A percentile compares a stretch with the other conserved stretches of the same genome.
These are phyloP conservation scores for Geotrichum carabidarum DNA, from an alignment of 1,139 yeast genomes.

Conservation along the genomic window DNA sequence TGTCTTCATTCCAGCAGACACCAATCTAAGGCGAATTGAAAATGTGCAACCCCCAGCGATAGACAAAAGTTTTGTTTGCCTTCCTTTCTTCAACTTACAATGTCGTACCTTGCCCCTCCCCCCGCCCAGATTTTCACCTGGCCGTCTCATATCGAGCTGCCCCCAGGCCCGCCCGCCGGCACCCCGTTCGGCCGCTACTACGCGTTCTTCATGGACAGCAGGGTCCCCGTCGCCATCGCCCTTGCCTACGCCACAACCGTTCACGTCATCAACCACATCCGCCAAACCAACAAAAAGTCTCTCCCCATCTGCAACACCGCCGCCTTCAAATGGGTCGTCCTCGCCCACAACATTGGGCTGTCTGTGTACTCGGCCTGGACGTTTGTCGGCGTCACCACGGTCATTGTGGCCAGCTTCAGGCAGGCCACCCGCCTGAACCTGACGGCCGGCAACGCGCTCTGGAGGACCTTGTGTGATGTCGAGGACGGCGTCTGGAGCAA, in stretches of 20 bases:
- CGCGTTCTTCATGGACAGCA: slow-evolving; percentile 39
- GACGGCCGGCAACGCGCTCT: slow-evolving; percentile 36
- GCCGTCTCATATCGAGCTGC: slow-evolving; percentile 32
- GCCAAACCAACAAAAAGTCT: slow-evolving; percentile 51
- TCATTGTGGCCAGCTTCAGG: slow-evolving; percentile 37
- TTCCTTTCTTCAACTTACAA: neutral
- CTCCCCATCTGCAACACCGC: slow-evolving; percentile 45
- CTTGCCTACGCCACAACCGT: slow-evolving; percentile 55
- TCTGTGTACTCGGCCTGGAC: slow-evolving; percentile 71
- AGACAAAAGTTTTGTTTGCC: no score
- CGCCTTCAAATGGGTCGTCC: slow-evolving; percentile 52
- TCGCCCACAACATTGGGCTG: slow-evolving; percentile 57
- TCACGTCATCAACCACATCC: slow-evolving; percentile 48
- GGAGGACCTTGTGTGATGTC: slow-evolving; percentile 60
- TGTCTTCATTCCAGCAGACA: no score
- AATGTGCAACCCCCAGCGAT: no score
- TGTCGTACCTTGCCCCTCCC: slow-evolving; percentile 27
- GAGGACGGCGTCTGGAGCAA: slow-evolving; percentile 56
- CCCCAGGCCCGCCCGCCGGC: slow-evolving; percentile 29
- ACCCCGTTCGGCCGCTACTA: slow-evolving; percentile 32
- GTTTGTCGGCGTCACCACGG: slow-evolving; percentile 55
- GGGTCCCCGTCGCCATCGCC: slow-evolving; percentile 56
- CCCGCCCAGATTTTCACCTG: slow-evolving; percentile 28
- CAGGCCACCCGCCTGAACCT: slow-evolving; percentile 22
- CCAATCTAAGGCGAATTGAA: no score